Evolutionary conservation across 306 rosid genomes (phyloP), one percentile per base, ranked within the genome.

Genomic region (Hylodesmum podocarpum): DNA sequence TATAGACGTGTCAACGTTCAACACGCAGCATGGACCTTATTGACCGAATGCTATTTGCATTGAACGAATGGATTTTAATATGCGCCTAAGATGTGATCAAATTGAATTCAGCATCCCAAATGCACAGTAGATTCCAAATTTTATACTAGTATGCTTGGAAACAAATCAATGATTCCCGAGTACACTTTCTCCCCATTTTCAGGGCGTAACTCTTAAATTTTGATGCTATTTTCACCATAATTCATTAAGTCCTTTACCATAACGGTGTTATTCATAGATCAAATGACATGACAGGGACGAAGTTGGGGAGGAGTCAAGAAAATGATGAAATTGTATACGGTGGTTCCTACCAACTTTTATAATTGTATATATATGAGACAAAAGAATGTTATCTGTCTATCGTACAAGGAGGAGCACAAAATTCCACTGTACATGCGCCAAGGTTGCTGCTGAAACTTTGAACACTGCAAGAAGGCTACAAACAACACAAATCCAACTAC

Each of bases 351-450:
- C 37, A 76, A 40, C 47, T 40, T 73, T n/a, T 25, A 81, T 63
- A 73, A 61, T 81, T 47, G 72, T 63, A 41, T 63, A 41, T 63
- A 78, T 14, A 7, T 4, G 76, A 66, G 61, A 75, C 76, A 75
- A 41, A 77, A 82, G 47, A 81, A 74, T 82, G 77, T 5, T 15
- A 47, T 57, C 77, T 82, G 50, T 55, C 79, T 85, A 66, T 70
- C 24, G 76, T 85, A 82, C 86, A 78, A 73, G 39, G 43, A 63
- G 49, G 62, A 51, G 68, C 86, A 73, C 65, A 31, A 82, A 84
- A 77, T 81, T 82, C 82, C 76, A 70, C 89, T 89, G 61, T 87
- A 83, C 94, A 91, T 2, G 80, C 70, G 62, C 76, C 50, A 75
- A 27, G 63, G 67, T 50, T 77, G 73, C 62, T 59, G 82, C 70